These are phyloP conservation scores for Dactylorhiza incarnata DNA, from an alignment of 106 monocot species.

Conservation along the genomic window DNA sequence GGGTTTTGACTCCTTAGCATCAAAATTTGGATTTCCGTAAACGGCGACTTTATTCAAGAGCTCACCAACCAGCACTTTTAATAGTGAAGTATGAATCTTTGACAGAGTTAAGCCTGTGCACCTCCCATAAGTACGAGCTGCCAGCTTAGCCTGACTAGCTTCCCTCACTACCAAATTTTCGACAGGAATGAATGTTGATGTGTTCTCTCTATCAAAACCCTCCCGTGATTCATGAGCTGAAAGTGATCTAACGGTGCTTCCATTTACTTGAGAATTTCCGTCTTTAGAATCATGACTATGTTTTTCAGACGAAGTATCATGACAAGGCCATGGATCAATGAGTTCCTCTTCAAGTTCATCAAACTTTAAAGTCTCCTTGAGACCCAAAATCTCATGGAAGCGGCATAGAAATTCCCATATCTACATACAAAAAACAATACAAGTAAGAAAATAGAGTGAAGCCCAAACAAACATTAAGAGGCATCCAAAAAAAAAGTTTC, in stretches of 20 bases:
- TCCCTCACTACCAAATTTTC: constrained; percentile 51
- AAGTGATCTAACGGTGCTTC: constrained; percentile 19
- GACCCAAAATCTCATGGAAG: constrained; percentile 77
- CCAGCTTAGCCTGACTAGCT: constrained; percentile 39
- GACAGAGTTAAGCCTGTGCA: constrained; percentile 69
- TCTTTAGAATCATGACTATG: constrained; percentile 23
- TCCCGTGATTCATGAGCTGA: constrained; percentile 20
- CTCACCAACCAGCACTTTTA: constrained; percentile 75
- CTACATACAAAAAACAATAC: constrained; percentile 16
- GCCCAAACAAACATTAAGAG: neutral
- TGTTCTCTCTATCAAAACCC: constrained; percentile 11
- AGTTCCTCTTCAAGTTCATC: constrained; percentile 89
- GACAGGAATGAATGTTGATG: constrained; percentile 40
- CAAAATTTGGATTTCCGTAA: constrained; percentile 72
- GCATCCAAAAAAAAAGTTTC: neutral
- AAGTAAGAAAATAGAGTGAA: neutral
- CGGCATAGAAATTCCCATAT: constrained; percentile 90
- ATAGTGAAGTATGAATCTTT: constrained; percentile 52
- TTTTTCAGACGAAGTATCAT: constrained; percentile 28
- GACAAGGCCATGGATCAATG: constrained; percentile 82
- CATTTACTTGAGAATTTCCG: constrained; percentile 19
- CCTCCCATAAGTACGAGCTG: constrained; percentile 46
- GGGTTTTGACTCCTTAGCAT: constrained; percentile 71
- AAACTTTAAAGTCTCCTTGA: constrained; percentile 62
- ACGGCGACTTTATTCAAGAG: constrained; percentile 47